These are phyloP conservation scores for Entomortierella chlamydospora DNA, from an alignment of 192 early-diverging fungal genomes.

Conservation along the genomic window DNA sequence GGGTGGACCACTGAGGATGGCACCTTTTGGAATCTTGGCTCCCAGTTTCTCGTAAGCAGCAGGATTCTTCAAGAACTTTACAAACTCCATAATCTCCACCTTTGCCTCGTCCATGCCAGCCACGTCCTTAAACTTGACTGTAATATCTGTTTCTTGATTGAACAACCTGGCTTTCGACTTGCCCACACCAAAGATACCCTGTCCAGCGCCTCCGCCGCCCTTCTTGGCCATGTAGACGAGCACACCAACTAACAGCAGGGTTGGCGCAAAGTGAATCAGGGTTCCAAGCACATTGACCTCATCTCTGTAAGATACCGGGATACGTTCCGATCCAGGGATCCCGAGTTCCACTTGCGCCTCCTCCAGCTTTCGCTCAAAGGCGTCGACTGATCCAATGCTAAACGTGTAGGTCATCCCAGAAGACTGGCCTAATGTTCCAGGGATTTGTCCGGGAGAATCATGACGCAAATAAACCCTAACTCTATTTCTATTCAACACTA, in stretches of 20 bases:
- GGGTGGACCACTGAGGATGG: slow-evolving; percentile 92
- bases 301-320: slow-evolving; percentile 94
- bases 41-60: slow-evolving; percentile 90
- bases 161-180: slow-evolving; percentile 96
- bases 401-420: slow-evolving; percentile 74
- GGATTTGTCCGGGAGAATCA: slow-evolving; percentile 55
- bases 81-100: slow-evolving; percentile 99
- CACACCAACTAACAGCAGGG: slow-evolving; percentile 88
- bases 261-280: slow-evolving; percentile 93
- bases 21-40: slow-evolving; percentile 99
- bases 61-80: slow-evolving; percentile 98
- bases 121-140: slow-evolving; percentile 99
- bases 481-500: slow-evolving; percentile 88
- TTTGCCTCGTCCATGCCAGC: slow-evolving; percentile 99
- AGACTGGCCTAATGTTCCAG: slow-evolving; percentile 23
- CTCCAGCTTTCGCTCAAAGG: slow-evolving; percentile 93
- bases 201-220: slow-evolving; percentile 71
- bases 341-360: slow-evolving; percentile 92
- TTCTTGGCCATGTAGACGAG: slow-evolving; percentile 90
- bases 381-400: slow-evolving; percentile 94
- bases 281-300: slow-evolving; percentile 83
- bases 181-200: slow-evolving; percentile 97
- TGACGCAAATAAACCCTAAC: slow-evolving; percentile 83
- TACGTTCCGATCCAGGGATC: slow-evolving; percentile 90
- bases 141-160: slow-evolving; percentile 97